Base-by-base conservation (phyloP, 2,329 filamentous ascomycete species). In the Pseudophaeomoniella oleicola region DNA sequence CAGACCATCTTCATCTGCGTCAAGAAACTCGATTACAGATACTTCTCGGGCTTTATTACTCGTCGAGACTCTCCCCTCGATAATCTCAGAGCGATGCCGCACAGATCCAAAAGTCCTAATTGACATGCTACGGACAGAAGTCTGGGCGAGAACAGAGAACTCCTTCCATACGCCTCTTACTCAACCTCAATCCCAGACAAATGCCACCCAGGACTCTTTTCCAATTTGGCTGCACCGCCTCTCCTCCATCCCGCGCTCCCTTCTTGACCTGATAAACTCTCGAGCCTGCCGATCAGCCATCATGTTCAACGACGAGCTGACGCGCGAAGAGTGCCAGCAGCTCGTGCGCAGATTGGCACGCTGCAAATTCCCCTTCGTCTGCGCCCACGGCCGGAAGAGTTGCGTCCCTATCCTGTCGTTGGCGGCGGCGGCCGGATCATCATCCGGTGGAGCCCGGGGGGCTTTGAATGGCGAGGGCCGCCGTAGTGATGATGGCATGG, bases 61-160 rank as follows among this genome's bases (percentile, higher is more conserved):
- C 0, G 63, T 90, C 1, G 60, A 55, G 1, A 58, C 64, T 2
- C 63, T 96, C 0, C 88, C 88, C 0, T 67, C 71, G 0, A 69
- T 71, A 18, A 86, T 96, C 34, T 58, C 72, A 0, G 83, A 92
- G 49, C 71, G 87, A 32, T 94, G 86, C 53, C 70, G 71, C 27
- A 51, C 67, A 3, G 78, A 93, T 37, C 82, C 85, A 0, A 67
- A 71, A 4, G 56, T 94, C 1, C 60, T 88, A 1, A 72, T 84
- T 17, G 73, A 83, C 3, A 60, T 96, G 9, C 60, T 96, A 5
- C 75, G 87, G 5, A 67, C 69, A 4, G 83, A 93, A 50, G 62
- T 79, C 0, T 93, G 82, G 78, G 71, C 65, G 9, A 15, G 15
- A 6, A 18, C 32, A 9, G 32, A 34, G 9, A 27, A 27, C 22